Evolutionary conservation across 371 early-diverging fungal species (phyloP).

Genomic region (Mucor mucedo): DNA sequence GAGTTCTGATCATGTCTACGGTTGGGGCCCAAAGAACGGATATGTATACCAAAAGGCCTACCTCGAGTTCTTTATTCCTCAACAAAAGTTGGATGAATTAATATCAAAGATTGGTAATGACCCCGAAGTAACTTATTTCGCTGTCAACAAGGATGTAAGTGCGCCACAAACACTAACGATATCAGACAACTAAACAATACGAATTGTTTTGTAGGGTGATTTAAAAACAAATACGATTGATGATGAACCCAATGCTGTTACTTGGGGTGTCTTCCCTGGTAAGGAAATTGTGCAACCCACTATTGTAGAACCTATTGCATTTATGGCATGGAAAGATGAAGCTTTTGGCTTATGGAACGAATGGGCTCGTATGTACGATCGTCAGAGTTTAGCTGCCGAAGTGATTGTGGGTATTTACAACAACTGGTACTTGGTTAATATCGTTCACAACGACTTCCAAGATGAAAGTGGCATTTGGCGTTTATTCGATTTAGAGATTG

Average conservation of each 20-base stretch:
- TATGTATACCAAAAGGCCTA: slow-evolving; percentile 98
- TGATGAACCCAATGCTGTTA: slow-evolving; percentile 94
- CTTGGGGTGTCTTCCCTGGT: slow-evolving; percentile 99
- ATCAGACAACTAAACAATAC: neutral
- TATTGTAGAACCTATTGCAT: slow-evolving; percentile 89
- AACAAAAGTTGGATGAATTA: slow-evolving; percentile 71
- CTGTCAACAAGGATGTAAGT: slow-evolving; percentile 72
- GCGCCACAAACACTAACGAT: neutral
- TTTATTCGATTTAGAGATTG: slow-evolving; percentile 65
- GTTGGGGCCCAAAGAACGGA: slow-evolving; percentile 98
- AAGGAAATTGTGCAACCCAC: slow-evolving; percentile 98
- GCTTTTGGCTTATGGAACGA: slow-evolving; percentile 94
- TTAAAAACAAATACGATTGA: slow-evolving; percentile 82
- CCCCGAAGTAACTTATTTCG: slow-evolving; percentile 87
- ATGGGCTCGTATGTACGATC: slow-evolving; percentile 85
- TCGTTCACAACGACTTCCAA: slow-evolving; percentile 95
- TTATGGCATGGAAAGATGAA: slow-evolving; percentile 97
- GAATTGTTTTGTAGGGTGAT: slow-evolving; percentile 63
- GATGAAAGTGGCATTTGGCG: slow-evolving; percentile 73
- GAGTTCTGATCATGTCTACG: slow-evolving; percentile 80
- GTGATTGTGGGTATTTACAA: slow-evolving; percentile 73
- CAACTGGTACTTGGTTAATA: slow-evolving; percentile 91
- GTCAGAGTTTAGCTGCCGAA: slow-evolving; percentile 60
- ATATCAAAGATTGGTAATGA: slow-evolving; percentile 67
- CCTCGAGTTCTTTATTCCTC: slow-evolving; percentile 93